phyloP scores from a whole-genome alignment of 202 grass and related monocot genomes.

The Zizania palustris region DNA sequence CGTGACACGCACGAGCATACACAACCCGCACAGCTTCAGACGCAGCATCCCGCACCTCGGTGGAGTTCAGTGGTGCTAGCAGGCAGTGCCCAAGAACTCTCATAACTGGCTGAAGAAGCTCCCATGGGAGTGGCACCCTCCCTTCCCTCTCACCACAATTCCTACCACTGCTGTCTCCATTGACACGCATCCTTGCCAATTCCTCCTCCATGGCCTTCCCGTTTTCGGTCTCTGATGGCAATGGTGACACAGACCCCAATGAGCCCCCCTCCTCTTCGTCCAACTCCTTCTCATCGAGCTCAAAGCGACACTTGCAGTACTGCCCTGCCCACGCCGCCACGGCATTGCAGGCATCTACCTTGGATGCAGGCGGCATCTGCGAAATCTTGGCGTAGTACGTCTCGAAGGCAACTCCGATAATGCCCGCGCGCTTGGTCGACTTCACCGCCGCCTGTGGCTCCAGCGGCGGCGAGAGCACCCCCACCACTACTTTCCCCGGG shows the following conservation, averaged over 20 bases:
- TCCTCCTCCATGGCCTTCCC: conserved; percentile 57
- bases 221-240: conserved; percentile 41
- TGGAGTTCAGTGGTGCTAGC: conserved; percentile 72
- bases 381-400: conserved; percentile 81
- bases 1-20: conserved; percentile 87
- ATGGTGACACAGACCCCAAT: conserved; percentile 43
- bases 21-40: conserved; percentile 70
- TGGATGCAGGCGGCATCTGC: conserved; percentile 76
- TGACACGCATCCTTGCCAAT: conserved; percentile 44
- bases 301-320: conserved; percentile 82
- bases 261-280: conserved; percentile 45
- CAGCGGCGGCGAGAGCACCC: conserved; percentile 53
- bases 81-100: conserved; percentile 94
- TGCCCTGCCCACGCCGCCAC: conserved; percentile 74
- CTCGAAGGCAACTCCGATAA: conserved; percentile 84
- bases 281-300: conserved; percentile 64
- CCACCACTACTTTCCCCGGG: conserved; percentile 35
- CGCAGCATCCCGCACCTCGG: conserved; percentile 72
- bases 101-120: conserved; percentile 85
- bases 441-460: conserved; percentile 65
- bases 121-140: conserved; percentile 87
- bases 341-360: conserved; percentile 84
- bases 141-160: conserved; percentile 48
- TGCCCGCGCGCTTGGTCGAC: conserved; percentile 84
- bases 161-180: conserved; percentile 43